Evolutionary conservation across 2,329 filamentous ascomycete genomes (phyloP).

Genomic region (Ramichloridium luteum): DNA sequence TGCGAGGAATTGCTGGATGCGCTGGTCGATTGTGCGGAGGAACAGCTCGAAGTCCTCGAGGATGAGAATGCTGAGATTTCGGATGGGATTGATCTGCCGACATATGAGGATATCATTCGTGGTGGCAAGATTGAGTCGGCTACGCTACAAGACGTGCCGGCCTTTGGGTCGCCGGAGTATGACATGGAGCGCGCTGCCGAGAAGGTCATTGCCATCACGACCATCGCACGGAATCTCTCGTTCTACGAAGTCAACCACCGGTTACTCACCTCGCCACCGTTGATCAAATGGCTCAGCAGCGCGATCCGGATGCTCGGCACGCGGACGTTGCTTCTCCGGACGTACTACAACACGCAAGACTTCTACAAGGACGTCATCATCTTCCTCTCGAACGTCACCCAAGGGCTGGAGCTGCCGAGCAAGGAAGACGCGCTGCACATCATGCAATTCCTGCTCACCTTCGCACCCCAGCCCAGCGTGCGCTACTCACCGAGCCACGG

Average conservation of each 20-base stretch:
- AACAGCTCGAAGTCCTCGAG: slow-evolving; percentile 75
- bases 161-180: slow-evolving; percentile 65
- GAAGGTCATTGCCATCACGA: slow-evolving; percentile 77
- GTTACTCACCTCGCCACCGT: slow-evolving; percentile 59
- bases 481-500: slow-evolving; percentile 33
- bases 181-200: slow-evolving; percentile 79
- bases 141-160: slow-evolving; percentile 56
- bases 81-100: slow-evolving; percentile 67
- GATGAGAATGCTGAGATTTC: slow-evolving; percentile 72
- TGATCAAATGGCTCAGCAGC: slow-evolving; percentile 73
- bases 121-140: slow-evolving; percentile 64
- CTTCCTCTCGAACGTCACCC: slow-evolving; percentile 71
- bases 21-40: slow-evolving; percentile 79
- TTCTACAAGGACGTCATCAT: slow-evolving; percentile 94
- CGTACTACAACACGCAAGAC: slow-evolving; percentile 74
- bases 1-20: slow-evolving; percentile 85
- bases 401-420: slow-evolving; percentile 67
- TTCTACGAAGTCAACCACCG: slow-evolving; percentile 69
- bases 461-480: slow-evolving; percentile 62
- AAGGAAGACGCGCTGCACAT: slow-evolving; percentile 79
- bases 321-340: slow-evolving; percentile 72
- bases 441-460: slow-evolving; percentile 79
- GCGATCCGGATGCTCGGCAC: slow-evolving; percentile 81
- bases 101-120: slow-evolving; percentile 79
- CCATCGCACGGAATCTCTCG: slow-evolving; percentile 83